phyloP scores from a whole-genome alignment of 1,284 basidiomycete genomes.

The Apiotrichum akiyoshidainum region DNA sequence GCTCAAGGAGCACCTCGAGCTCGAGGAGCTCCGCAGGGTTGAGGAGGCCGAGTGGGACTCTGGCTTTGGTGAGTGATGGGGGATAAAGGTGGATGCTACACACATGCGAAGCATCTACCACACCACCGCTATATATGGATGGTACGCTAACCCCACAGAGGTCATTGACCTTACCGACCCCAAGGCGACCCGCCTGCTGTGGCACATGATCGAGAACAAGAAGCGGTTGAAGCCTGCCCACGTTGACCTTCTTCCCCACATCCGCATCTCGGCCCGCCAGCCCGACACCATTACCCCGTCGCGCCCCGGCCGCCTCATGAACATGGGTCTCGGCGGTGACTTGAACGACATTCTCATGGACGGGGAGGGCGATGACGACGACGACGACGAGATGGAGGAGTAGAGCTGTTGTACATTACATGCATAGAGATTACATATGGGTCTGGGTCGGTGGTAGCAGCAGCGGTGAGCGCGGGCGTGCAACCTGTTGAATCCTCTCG shows the following conservation, averaged over 20 bases:
- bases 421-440: slow-evolving; percentile 3
- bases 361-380: slow-evolving; percentile 25
- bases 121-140: too few species aligned
- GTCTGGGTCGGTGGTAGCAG: too few species aligned
- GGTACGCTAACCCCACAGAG: slow-evolving; percentile 55
- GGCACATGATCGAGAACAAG: slow-evolving; percentile 72
- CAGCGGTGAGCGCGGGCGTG: too few species aligned
- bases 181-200: slow-evolving; percentile 68
- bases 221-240: slow-evolving; percentile 56
- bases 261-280: slow-evolving; percentile 33
- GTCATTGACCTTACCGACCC: slow-evolving; percentile 77
- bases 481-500: background rate
- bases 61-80: slow-evolving; percentile 66
- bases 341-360: slow-evolving; percentile 6
- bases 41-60: slow-evolving; percentile 74
- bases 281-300: slow-evolving; percentile 30
- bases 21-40: slow-evolving; percentile 67
- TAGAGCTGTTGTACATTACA: slow-evolving; percentile 11
- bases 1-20: slow-evolving; percentile 63
- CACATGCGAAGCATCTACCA: too few species aligned
- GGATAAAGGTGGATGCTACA: background rate
- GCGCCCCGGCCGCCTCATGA: slow-evolving; percentile 26
- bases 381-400: slow-evolving; percentile 12
- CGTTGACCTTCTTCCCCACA: slow-evolving; percentile 57
- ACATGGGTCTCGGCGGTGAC: slow-evolving; percentile 34